Conservation (phyloP, 495 filamentous ascomycete genomes). For the Penicillium bovifimosum region DNA sequence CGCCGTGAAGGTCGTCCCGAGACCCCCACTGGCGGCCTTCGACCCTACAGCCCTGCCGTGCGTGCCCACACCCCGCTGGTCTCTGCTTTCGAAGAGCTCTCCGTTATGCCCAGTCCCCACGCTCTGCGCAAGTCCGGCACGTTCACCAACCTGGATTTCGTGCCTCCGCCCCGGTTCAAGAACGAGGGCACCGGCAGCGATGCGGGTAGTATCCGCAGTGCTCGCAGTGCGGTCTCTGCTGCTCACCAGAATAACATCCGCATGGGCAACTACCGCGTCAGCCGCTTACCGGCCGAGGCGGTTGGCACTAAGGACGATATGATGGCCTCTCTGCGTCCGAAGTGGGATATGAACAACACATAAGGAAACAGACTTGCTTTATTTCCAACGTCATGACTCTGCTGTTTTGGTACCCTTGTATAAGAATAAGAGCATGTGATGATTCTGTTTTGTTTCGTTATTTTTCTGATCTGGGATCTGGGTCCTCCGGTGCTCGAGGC, state of each 20-base stretch:
- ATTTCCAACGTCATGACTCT: constrained; percentile 26
- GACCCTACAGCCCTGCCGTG: constrained; percentile 66
- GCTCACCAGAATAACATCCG: constrained; percentile 72
- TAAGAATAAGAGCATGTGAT: constrained; percentile 23
- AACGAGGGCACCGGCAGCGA: constrained; percentile 69
- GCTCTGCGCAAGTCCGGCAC: constrained; percentile 81
- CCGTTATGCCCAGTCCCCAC: constrained; percentile 85
- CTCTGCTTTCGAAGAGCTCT: constrained; percentile 81
- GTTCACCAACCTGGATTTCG: constrained; percentile 89
- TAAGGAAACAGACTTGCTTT: constrained; percentile 2
- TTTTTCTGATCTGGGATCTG: constrained; percentile 2
- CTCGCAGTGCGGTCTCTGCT: constrained; percentile 69
- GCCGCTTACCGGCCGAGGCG: constrained; percentile 72
- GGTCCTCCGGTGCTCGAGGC: background rate
- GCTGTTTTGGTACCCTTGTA: constrained; percentile 26
- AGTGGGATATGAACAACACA: constrained; percentile 59
- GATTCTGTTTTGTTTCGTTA: constrained; percentile 19
- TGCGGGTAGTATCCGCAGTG: constrained; percentile 84
- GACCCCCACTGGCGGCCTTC: constrained; percentile 69
- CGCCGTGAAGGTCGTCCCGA: constrained; percentile 69
- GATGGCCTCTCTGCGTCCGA: constrained; percentile 63
- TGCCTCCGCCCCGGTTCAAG: constrained; percentile 82
- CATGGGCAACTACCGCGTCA: constrained; percentile 83
- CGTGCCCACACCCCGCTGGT: constrained; percentile 70
- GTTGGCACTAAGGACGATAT: constrained; percentile 79